Percentiles rank a stretch among this genome's conserved stretches.
phyloP scores from a whole-genome alignment of 306 rosid genomes.

The Sicyos edulis region DNA sequence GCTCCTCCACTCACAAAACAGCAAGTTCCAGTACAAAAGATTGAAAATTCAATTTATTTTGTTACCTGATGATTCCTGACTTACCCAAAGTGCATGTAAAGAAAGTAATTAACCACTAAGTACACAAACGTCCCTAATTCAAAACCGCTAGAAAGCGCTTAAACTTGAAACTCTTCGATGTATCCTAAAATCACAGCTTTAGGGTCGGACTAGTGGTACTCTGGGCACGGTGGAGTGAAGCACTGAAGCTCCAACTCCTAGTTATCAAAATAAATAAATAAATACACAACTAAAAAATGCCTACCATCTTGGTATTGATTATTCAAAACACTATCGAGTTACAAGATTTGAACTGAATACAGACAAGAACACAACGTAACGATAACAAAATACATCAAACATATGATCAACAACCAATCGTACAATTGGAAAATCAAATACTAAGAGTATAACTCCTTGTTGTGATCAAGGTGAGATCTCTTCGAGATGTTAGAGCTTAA shows the following conservation, averaged over 20 bases:
- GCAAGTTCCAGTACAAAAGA: neutral
- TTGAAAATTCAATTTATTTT: neutral
- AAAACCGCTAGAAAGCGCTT: too few relatives aligned
- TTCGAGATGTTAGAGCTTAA: constrained; percentile 11
- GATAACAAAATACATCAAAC: neutral
- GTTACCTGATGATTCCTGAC: neutral
- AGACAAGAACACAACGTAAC: neutral
- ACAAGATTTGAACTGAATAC: neutral
- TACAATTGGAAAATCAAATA: neutral
- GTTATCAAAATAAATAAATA: too few relatives aligned
- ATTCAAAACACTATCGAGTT: neutral
- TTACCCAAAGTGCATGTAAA: neutral
- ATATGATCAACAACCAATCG: neutral
- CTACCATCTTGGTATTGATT: neutral
- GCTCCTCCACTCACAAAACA: too few relatives aligned
- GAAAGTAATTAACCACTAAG: neutral
- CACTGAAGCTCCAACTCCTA: too few relatives aligned
- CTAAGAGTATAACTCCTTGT: constrained; percentile 10
- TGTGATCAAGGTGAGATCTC: neutral
- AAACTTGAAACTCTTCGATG: too few relatives aligned
- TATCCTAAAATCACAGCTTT: too few relatives aligned
- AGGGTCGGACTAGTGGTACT: too few relatives aligned
- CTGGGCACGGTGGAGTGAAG: too few relatives aligned
- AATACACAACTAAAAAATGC: neutral
- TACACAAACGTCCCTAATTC: too few relatives aligned